Conservation (phyloP, 805 yeast species). For the Barnettozyma wickerhamii region DNA sequence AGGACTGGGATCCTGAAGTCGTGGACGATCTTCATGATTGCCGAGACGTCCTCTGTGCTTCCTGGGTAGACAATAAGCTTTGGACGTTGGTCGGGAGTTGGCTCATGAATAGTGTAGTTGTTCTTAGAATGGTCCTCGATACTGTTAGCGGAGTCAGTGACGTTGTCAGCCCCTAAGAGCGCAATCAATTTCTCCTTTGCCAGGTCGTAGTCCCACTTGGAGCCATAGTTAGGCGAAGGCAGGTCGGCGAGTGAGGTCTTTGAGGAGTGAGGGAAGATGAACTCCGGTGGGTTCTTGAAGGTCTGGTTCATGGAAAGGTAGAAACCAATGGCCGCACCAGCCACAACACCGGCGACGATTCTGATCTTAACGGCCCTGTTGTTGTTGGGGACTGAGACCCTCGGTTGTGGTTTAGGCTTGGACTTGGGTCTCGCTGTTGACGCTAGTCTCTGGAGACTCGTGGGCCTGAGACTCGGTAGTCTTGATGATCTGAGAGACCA, state of each 20-base stretch:
- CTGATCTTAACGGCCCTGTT: constrained; percentile 5
- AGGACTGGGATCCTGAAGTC: constrained; percentile 52
- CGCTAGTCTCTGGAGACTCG: not conserved
- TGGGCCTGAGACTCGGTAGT: not conserved
- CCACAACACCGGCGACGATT: constrained; percentile 16
- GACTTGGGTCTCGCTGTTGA: not conserved
- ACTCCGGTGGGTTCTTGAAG: constrained; percentile 22
- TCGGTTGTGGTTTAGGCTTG: not conserved
- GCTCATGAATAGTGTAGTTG: constrained; percentile 47
- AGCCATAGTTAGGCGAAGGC: constrained; percentile 24
- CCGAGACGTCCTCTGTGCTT: constrained; percentile 51
- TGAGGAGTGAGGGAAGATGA: constrained; percentile 27
- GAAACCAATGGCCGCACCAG: constrained; percentile 20
- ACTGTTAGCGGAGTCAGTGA: constrained; percentile 24
- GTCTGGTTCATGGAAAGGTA: constrained; percentile 25
- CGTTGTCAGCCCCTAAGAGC: constrained; percentile 30
- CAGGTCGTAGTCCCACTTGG: constrained; percentile 24
- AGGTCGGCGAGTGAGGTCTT: constrained; percentile 19
- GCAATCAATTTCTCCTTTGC: constrained; percentile 16
- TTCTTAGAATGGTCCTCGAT: constrained; percentile 42
- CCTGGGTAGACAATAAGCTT: constrained; percentile 46
- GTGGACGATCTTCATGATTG: constrained; percentile 48
- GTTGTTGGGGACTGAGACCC: too few relatives aligned
- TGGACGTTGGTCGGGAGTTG: constrained; percentile 44
- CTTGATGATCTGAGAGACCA: not conserved